Base-by-base conservation (phyloP, 768 basidiomycete genomes). In the Kockovaella imperatae region DNA sequence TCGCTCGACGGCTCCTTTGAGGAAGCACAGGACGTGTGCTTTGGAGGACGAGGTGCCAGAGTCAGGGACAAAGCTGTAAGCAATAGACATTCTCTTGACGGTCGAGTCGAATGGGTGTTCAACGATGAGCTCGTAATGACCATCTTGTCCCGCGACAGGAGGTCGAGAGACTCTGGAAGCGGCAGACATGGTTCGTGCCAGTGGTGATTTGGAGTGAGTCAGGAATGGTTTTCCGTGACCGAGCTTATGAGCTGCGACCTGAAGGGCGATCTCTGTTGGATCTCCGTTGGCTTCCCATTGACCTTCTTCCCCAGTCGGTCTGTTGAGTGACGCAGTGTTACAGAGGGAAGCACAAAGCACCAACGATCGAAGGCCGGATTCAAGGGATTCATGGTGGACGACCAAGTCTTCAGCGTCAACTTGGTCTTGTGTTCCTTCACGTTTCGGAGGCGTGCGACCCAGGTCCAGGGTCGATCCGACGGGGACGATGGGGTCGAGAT, bases 201-300 rank as follows among this genome's bases (percentile, higher is more conserved):
- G 42, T n/a, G 51, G 48, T 15, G 44, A 20, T 34, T 48, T 47
- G 5, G 51, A 34, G 48, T 69, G 58, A 5, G 71, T 72, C 29
- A 72, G 54, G 52, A 71, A 70, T 17, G 59, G 59, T 50, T 71
- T 71, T 68, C 78, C 77, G 35, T 75, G 72, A 1, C 74, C 73
- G 36, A 79, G 70, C 49, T 76, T 77, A 42, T 74, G 73, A 1
- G 78, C 77, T 47, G 79, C 77, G 18, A 78, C 77, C 56, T 78
- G 78, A 4, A 79, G 73, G 3, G 78, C 78, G 39, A 78, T 74
- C 56, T 79, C 78, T 1, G 79, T 79, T 2, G 79, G 77, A 52
- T 79, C 79, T 20, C 79, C 79, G 35, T 74, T 76, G 8, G 77
- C 76, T 59, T 49, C 75, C 78, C 65, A 75, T 69, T 73, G 50